These are phyloP conservation scores for Metschnikowia similis DNA, from an alignment of 805 yeast species.

Conservation along the genomic window DNA sequence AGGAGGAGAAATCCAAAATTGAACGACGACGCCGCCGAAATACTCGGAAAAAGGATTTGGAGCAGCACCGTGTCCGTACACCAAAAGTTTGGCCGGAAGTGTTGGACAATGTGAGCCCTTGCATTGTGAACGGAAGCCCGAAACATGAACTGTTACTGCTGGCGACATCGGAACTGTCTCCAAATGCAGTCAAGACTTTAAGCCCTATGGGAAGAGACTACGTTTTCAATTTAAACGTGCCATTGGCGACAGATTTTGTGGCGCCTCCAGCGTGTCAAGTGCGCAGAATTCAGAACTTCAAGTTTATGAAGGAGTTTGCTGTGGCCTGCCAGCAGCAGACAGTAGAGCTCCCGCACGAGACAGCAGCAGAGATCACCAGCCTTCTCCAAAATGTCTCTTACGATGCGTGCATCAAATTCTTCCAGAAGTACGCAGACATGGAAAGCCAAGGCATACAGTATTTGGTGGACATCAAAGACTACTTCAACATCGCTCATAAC, in stretches of 20 bases:
- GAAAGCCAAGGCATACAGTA: constrained; percentile 11
- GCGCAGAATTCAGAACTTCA: constrained; percentile 7
- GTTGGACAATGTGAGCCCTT: not conserved
- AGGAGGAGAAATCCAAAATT: constrained; percentile 31
- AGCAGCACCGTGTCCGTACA: not conserved
- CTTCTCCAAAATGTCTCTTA: constrained; percentile 4
- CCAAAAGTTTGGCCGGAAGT: not conserved
- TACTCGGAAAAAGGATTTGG: not conserved
- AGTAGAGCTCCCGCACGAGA: constrained; percentile 3
- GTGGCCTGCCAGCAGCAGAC: constrained; percentile 5
- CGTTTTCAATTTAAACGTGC: constrained; percentile 6
- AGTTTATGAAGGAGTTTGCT: constrained; percentile 7
- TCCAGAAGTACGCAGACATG: constrained; percentile 8
- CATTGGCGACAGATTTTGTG: constrained; percentile 8
- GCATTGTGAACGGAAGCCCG: not conserved
- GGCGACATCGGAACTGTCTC: constrained; percentile 3
- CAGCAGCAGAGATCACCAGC: not conserved
- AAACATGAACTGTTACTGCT: not conserved
- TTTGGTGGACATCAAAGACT: constrained; percentile 10
- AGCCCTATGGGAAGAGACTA: not conserved
- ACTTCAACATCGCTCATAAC: constrained; percentile 11
- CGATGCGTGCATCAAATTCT: constrained; percentile 4
- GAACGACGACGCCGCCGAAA: constrained; percentile 26
- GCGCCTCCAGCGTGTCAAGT: constrained; percentile 7
- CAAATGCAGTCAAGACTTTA: not conserved